phyloP scores from a whole-genome alignment of 2,329 filamentous ascomycete genomes.

The Colletotrichum lentis region DNA sequence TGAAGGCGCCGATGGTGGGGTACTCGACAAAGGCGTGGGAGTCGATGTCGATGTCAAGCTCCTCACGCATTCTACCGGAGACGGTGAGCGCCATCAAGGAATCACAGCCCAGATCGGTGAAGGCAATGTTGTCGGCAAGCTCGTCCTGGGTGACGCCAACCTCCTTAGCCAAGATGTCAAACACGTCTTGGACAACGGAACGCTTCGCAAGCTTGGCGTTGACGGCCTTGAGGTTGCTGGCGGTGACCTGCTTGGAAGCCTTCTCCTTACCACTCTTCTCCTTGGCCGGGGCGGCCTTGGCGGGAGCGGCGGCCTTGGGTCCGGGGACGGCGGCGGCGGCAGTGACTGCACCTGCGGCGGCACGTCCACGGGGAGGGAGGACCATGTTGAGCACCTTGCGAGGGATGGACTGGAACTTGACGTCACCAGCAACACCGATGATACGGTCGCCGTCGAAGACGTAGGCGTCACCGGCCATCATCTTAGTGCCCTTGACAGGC shows the following conservation, averaged over 20 bases:
- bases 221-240: constrained; percentile 57
- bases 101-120: constrained; percentile 67
- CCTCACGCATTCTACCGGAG: constrained; percentile 64
- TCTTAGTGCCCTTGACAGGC: constrained; percentile 58
- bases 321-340: constrained; percentile 49
- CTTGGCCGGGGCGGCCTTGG: constrained; percentile 45
- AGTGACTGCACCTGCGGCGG: constrained; percentile 48
- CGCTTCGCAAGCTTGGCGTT: constrained; percentile 58
- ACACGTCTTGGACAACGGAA: constrained; percentile 55
- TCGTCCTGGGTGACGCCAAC: constrained; percentile 63
- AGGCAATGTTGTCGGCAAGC: constrained; percentile 63
- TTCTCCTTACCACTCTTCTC: constrained; percentile 52
- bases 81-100: constrained; percentile 69
- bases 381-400: constrained; percentile 72
- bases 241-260: constrained; percentile 54
- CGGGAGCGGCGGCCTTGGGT: constrained; percentile 47
- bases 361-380: constrained; percentile 66
- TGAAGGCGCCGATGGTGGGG: constrained; percentile 63
- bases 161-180: constrained; percentile 65
- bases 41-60: constrained; percentile 63
- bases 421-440: constrained; percentile 60
- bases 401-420: constrained; percentile 73
- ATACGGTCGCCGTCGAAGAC: constrained; percentile 62
- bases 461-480: constrained; percentile 63
- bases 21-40: constrained; percentile 63